Base-by-base conservation (phyloP, 2,329 filamentous ascomycete genomes). In the Talaromyces islandicus region DNA sequence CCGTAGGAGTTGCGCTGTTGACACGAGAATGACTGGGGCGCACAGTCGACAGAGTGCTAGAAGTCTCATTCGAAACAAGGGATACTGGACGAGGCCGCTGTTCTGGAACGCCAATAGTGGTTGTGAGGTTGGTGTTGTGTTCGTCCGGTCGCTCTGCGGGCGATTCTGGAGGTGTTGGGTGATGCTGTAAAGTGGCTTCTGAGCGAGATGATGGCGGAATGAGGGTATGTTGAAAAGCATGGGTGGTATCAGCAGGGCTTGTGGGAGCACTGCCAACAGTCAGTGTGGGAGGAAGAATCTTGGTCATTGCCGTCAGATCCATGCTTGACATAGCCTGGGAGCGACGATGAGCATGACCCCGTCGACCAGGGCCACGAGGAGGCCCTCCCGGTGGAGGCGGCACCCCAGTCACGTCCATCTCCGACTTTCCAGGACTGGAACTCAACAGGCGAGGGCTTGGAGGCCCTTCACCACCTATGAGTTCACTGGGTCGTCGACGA, bases 271-370 rank as follows among this genome's bases (percentile, higher is more conserved):
- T 91, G 67, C 80, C 87, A 58, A 70, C 72, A 24, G 69, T 63
- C 38, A 58, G 51, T 35, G 41, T 38, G 9, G 59, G 55, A n/a
- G 70, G 70, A 19, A 76, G 66, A 21, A 80, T 75, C 52, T 80
- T 77, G 17, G 81, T 71, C 54, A 81, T 80, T 50, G 83, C 78
- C 27, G 80, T 82, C 24, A 96, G 76, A 69, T 97, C 92, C 69
- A 93, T 90, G 60, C 87, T 89, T 1, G 92, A 96, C 56, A 97
- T 87, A 4, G 91, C 89, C 62, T 77, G 82, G 27, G 92, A 96
- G 62, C 93, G 86, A 61, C 91, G 85, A 71, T 97, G 92, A 19
- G 84, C 85, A 74, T 95, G 91, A 17, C 88, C 86, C 66, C 90
- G 83, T 63, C 86, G 82, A 57, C 80, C 75, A 48, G 84, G 78